Evolutionary conservation across 1,284 basidiomycete genomes (phyloP).

Genomic region (Naganishia sp.): DNA sequence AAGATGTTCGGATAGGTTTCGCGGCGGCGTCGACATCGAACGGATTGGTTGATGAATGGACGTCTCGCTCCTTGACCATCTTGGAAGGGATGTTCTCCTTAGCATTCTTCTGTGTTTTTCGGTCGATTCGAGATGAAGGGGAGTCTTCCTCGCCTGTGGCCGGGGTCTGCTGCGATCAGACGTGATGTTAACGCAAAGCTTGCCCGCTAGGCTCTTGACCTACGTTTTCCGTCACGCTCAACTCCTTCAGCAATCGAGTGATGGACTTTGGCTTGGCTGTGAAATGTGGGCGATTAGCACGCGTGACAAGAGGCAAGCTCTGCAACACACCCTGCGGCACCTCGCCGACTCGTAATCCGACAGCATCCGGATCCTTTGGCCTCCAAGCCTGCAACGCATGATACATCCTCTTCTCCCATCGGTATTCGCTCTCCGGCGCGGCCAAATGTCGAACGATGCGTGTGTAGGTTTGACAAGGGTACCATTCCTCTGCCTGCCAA

Average conservation of each 20-base stretch:
- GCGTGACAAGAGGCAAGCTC: neutral
- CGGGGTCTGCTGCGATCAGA: conserved; percentile 13
- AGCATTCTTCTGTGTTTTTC: conserved; percentile 6
- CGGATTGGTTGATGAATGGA: conserved; percentile 10
- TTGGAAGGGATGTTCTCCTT: conserved; percentile 9
- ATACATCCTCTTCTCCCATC: conserved; percentile 47
- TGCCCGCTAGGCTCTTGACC: neutral
- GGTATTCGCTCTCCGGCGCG: conserved; percentile 33
- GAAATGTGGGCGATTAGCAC: neutral
- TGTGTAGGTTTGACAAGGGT: conserved; percentile 41
- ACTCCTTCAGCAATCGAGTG: conserved; percentile 24
- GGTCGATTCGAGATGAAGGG: conserved; percentile 24
- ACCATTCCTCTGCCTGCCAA: conserved; percentile 40
- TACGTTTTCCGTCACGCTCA: conserved; percentile 26
- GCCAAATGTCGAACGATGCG: conserved; percentile 39
- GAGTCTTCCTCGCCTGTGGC: conserved; percentile 18
- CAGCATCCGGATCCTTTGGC: conserved; percentile 34
- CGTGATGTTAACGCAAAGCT: neutral
- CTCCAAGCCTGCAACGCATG: conserved; percentile 33
- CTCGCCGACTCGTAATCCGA: conserved; percentile 23
- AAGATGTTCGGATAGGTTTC: conserved; percentile 23
- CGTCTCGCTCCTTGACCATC: conserved; percentile 14
- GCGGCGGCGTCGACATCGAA: conserved; percentile 14
- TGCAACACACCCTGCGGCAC: conserved; percentile 17
- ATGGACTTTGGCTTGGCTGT: conserved; percentile 28